Evolutionary conservation across 208 protist species (phyloP).

Genomic region (Trypanosoma vivax): DNA sequence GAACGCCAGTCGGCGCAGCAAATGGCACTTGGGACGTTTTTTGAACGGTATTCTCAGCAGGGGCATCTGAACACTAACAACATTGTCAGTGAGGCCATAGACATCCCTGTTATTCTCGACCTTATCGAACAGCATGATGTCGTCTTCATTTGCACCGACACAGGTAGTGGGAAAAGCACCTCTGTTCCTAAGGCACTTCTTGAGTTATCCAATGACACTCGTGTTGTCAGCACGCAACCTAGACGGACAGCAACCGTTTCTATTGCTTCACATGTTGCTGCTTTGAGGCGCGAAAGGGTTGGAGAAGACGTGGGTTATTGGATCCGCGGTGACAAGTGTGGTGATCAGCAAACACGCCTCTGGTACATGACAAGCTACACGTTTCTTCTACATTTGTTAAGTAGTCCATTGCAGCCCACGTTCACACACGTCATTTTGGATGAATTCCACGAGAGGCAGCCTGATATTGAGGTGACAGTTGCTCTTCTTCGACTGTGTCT

Average conservation of each 20-base stretch:
- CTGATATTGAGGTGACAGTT: conserved; percentile 77
- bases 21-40: conserved; percentile 34
- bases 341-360: conserved; percentile 33
- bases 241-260: conserved; percentile 26
- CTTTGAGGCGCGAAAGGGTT: conserved; percentile 18
- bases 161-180: conserved; percentile 35
- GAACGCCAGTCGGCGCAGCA: conserved; percentile 54
- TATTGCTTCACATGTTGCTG: conserved; percentile 22
- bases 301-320: conserved; percentile 33
- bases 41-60: conserved; percentile 44
- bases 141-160: conserved; percentile 39
- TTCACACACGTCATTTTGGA: conserved; percentile 70
- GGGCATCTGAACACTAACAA: conserved; percentile 34
- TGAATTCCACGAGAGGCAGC: conserved; percentile 83
- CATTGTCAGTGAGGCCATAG: conserved; percentile 58
- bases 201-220: conserved; percentile 20
- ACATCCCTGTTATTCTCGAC: conserved; percentile 43
- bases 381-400: conserved; percentile 29
- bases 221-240: conserved; percentile 23
- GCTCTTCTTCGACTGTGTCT: conserved; percentile 44
- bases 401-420: conserved; percentile 18
- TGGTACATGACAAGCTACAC: conserved; percentile 57
- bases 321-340: conserved; percentile 30
- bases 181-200: conserved; percentile 30
- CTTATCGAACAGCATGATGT: conserved; percentile 42